Base-by-base conservation (phyloP, 345 rosid species). In the Pelargonium nanum region DNA sequence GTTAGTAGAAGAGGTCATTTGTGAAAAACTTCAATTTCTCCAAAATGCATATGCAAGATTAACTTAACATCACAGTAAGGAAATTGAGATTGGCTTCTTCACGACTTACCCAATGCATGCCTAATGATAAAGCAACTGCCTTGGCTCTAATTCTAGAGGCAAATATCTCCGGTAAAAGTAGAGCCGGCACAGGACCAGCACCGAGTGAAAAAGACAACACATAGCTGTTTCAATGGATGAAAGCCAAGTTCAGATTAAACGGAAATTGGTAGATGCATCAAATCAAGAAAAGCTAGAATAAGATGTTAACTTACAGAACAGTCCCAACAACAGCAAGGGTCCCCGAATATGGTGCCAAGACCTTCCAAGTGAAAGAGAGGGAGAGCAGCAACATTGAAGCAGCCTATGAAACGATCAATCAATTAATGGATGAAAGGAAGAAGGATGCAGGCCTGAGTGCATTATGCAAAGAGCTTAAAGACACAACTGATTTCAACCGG, bases 121-220 rank as follows among this genome's bases (percentile, higher is more conserved):
- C 97, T 45, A 93, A 79, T 26, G 97, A 94, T 26, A 94, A 80
- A 23, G 97, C 82, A 19, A 90, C 96, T 2, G 99, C 97, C 75
- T 94, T 94, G 24, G 99, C 97, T 79, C 97, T 85, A 68, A 94
- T 94, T 81, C 96, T 82, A 7, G 96, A 87, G 52, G 99, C 83
- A 65, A 90, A 94, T 71, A 94, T 90, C 79, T 94, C 99, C 12
- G 99, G 93, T 20, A 88, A 87, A 50, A 94, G 96, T 76, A 94
- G 88, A 62, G 97, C 97, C n/a, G 97, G 97, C 51, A 94, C 99
- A 15, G 96, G 99, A 65, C 97, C 99, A 22, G 99, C 97, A 65
- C 99, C 99, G 63, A 90, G 97, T 40, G 99, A 89, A 79, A 93
- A 93, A 9, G 96, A 93, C 69, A 93, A 65, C 22, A 90, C 99